Conservation (phyloP, 768 basidiomycete genomes). For the Pleurotus sapidus region DNA sequence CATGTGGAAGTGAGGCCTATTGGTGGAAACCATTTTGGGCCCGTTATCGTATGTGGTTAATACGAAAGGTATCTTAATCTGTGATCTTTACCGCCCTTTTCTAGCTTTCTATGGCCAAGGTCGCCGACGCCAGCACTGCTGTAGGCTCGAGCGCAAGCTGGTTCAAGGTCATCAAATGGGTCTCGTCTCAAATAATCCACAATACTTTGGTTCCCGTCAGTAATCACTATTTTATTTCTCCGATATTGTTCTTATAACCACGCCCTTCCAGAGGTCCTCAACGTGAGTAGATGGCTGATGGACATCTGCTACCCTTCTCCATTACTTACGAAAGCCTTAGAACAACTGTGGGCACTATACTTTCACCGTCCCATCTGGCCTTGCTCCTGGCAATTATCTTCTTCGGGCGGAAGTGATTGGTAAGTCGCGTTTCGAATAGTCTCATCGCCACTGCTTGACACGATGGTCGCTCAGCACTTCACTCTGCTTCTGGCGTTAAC, state of each 20-base stretch:
- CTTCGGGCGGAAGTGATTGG: constrained; percentile 47
- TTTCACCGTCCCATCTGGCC: constrained; percentile 40
- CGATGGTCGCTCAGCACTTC: constrained; percentile 28
- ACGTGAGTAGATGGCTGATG: constrained; percentile 15
- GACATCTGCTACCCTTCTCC: background rate
- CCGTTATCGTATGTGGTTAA: constrained; percentile 29
- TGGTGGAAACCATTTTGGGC: constrained; percentile 50
- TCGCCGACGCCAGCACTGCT: constrained; percentile 41
- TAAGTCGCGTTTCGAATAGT: constrained; percentile 15
- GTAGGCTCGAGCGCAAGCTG: constrained; percentile 37
- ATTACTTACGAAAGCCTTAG: constrained; percentile 13
- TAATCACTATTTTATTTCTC: background rate
- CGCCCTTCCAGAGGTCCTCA: constrained; percentile 25
- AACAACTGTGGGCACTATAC: constrained; percentile 55
- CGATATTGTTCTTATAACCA: background rate
- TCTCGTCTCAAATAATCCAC: constrained; percentile 43
- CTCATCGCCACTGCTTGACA: background rate
- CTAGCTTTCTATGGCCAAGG: constrained; percentile 46
- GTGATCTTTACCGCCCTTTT: background rate
- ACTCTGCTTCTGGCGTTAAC: constrained; percentile 35
- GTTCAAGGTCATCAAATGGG: constrained; percentile 55
- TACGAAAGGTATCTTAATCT: background rate
- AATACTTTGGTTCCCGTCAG: constrained; percentile 41
- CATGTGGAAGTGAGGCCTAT: constrained; percentile 46
- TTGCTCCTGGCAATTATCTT: constrained; percentile 43